phyloP scores from a whole-genome alignment of 352 stramenopile species.

The Blastocystis sp. region DNA sequence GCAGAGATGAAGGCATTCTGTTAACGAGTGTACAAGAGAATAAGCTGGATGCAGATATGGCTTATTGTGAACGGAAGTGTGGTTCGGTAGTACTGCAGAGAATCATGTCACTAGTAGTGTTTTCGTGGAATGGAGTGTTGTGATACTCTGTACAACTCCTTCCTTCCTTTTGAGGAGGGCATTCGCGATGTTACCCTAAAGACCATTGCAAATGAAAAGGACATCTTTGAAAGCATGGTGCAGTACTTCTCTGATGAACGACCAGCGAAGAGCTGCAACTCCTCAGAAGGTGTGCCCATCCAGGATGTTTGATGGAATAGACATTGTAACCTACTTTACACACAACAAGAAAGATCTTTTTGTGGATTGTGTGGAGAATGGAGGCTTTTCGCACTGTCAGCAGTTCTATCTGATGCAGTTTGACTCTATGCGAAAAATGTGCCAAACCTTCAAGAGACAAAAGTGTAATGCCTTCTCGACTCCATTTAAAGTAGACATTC shows the following conservation, averaged over 20 bases:
- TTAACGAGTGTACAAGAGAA: too few relatives aligned
- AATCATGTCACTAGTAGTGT: neutral
- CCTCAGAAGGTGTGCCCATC: too few relatives aligned
- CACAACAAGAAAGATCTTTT: neutral
- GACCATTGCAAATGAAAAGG: neutral
- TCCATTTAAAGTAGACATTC: neutral
- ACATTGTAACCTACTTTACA: neutral
- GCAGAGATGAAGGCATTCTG: too few relatives aligned
- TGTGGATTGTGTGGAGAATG: neutral
- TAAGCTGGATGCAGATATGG: neutral
- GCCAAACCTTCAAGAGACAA: neutral
- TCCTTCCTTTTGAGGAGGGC: too few relatives aligned
- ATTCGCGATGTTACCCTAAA: too few relatives aligned
- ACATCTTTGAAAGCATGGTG: neutral
- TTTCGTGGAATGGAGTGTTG: neutral
- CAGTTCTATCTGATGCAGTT: neutral
- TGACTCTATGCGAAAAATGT: neutral
- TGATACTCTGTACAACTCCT: neutral
- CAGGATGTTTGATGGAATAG: neutral
- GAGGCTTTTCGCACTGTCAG: conserved; percentile 7
- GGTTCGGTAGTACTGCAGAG: neutral
- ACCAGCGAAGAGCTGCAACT: too few relatives aligned
- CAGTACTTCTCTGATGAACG: neutral
- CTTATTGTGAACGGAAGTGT: neutral
- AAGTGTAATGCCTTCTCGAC: neutral